Conservation (phyloP, 495 filamentous ascomycete genomes). For the Talaromyces proteolyticus region DNA sequence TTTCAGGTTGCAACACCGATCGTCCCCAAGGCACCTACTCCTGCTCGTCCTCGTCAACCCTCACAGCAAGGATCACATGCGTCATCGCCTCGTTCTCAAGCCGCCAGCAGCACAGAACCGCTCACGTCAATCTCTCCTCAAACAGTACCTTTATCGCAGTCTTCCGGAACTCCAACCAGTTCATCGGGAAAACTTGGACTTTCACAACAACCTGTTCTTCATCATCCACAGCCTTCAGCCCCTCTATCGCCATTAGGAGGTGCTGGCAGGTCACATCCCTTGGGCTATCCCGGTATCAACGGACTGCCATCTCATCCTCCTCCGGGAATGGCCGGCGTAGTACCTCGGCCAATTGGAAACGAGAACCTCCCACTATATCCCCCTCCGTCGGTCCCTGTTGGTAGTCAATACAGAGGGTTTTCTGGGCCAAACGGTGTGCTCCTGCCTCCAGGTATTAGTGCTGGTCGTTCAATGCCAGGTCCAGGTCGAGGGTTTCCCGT, state of each 20-base stretch:
- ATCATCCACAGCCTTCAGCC: conserved; percentile 46
- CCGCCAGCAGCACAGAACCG: conserved; percentile 29
- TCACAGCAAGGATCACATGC: conserved; percentile 77
- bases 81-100: conserved; percentile 54
- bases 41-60: conserved; percentile 64
- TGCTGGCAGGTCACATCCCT: conserved; percentile 43
- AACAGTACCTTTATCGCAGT: conserved; percentile 29
- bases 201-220: conserved; percentile 30
- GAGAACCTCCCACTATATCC: conserved; percentile 53
- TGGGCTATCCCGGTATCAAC: conserved; percentile 41
- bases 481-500: conserved; percentile 60
- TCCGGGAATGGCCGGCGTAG: conserved; percentile 46
- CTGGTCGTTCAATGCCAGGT: conserved; percentile 43
- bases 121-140: conserved; percentile 37
- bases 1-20: conserved; percentile 71
- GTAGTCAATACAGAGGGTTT: conserved; percentile 47
- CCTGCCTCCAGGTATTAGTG: conserved; percentile 51
- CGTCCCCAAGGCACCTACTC: conserved; percentile 76
- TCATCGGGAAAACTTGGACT: conserved; percentile 21
- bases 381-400: conserved; percentile 35
- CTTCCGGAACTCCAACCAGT: conserved; percentile 22
- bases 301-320: conserved; percentile 48
- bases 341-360: conserved; percentile 26
- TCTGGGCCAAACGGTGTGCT: conserved; percentile 51
- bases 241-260: conserved; percentile 46